Base-by-base conservation (phyloP, 108 stramenopile species). In the Cyclotella sp. region DNA sequence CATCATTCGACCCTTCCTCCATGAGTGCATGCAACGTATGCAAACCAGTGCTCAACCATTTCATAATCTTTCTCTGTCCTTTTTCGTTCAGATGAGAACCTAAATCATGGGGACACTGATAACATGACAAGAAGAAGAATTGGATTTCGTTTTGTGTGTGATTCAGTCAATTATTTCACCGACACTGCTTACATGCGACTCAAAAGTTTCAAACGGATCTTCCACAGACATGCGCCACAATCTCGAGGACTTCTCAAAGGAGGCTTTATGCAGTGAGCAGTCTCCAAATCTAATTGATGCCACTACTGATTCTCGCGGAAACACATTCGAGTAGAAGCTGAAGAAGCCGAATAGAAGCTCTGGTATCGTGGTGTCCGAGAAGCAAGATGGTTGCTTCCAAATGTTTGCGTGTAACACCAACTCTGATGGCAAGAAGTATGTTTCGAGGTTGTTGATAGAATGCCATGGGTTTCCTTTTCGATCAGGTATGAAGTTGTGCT, bases 131-230 rank as follows among this genome's bases (percentile, higher is more conserved):
- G 55, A 57, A 3, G 24, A 21, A 6, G 34, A 34, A 34, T 26
- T 57, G 24, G 24, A 24, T 57, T 1, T 57, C 24, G 8, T 3
- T 57, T 24, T 57, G 55, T 24, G 55, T 1, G 3, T 19, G 24
- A 57, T 22, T 24, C 12, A 5, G 24, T 57, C 8, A 24, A 24
- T 5, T 57, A 24, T 12, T 24, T 22, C 12, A 26, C 24, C 0
- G n/a, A 24, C 22, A 12, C 24, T 3, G 24, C 55, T 57, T 57
- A 57, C 84, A 57, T 91, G 89, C 19, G 89, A 89, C 44, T 87
- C 81, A 66, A 76, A 89, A 4, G 95, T 93, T 73, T 95, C 95
- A 73, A 95, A 95, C 15, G 92, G 92, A 80, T 95, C 95, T 72
- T 95, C 95, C n/a, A 95, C 82, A 54, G 75, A 74, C 10, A 83